These are phyloP conservation scores for Penicillium decumbens DNA, from an alignment of 2,329 filamentous ascomycete species.

Conservation along the genomic window DNA sequence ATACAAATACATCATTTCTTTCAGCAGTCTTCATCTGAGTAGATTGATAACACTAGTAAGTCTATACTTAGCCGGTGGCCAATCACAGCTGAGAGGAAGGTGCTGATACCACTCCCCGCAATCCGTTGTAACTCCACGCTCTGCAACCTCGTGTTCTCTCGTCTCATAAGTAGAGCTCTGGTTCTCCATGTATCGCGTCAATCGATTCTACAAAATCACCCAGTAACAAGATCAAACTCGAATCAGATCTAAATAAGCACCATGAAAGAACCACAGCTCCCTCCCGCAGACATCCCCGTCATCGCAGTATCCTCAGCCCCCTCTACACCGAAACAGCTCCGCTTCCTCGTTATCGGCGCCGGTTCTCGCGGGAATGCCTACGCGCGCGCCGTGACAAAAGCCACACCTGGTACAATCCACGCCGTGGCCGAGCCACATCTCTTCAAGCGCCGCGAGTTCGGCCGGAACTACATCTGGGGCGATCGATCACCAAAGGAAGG, in stretches of 20 bases:
- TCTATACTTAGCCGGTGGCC: not conserved
- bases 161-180: not conserved
- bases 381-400: slow-evolving; percentile 61
- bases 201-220: not conserved
- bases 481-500: slow-evolving; percentile 49
- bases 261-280: slow-evolving; percentile 23
- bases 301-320: not conserved
- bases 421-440: slow-evolving; percentile 76
- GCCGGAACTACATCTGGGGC: slow-evolving; percentile 69
- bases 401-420: slow-evolving; percentile 63
- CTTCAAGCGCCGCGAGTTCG: slow-evolving; percentile 71
- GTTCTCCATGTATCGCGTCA: not conserved
- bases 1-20: too few species aligned
- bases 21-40: too few species aligned
- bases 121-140: not conserved
- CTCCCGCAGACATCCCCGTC: slow-evolving; percentile 1
- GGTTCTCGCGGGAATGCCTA: slow-evolving; percentile 75
- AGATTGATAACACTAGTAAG: too few species aligned
- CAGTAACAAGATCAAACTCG: not conserved
- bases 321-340: slow-evolving; percentile 39
- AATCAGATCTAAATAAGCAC: not conserved
- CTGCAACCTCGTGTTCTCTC: not conserved
- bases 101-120: not conserved
- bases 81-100: not conserved
- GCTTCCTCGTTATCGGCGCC: slow-evolving; percentile 75